phyloP scores from a whole-genome alignment of 1,284 basidiomycete genomes.

The Agroathelia rolfsii region DNA sequence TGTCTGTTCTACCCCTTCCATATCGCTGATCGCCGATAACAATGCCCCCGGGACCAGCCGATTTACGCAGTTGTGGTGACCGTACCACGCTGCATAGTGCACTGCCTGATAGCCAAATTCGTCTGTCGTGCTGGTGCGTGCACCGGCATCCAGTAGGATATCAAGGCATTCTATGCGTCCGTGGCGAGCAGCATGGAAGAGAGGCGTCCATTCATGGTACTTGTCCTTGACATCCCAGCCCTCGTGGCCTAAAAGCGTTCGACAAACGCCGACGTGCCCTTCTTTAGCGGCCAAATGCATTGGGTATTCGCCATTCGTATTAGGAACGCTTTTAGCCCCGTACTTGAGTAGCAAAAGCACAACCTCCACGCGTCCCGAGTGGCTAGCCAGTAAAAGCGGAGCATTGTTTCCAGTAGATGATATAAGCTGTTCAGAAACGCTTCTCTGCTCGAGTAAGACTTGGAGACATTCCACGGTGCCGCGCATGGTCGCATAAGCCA shows the following conservation, averaged over 20 bases:
- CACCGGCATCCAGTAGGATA: slow-evolving; percentile 73
- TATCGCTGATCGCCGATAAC: slow-evolving; percentile 15
- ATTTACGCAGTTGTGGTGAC: slow-evolving; percentile 74
- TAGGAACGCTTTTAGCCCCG: slow-evolving; percentile 73
- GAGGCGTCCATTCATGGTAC: slow-evolving; percentile 96
- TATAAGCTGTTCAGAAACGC: slow-evolving; percentile 48
- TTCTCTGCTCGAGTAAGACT: slow-evolving; percentile 63
- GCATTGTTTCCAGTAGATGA: slow-evolving; percentile 63
- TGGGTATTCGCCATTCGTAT: slow-evolving; percentile 92
- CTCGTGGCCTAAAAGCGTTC: slow-evolving; percentile 63
- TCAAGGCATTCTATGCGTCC: slow-evolving; percentile 74
- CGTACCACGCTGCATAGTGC: slow-evolving; percentile 98
- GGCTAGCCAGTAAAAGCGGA: slow-evolving; percentile 86
- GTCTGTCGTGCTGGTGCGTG: slow-evolving; percentile 67
- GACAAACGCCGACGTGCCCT: slow-evolving; percentile 81
- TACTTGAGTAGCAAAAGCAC: slow-evolving; percentile 70
- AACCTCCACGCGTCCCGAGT: slow-evolving; percentile 82
- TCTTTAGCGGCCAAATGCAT: slow-evolving; percentile 97
- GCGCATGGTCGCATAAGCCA: slow-evolving; percentile 86
- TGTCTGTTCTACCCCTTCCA: slow-evolving; percentile 19
- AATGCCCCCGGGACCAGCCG: slow-evolving; percentile 51
- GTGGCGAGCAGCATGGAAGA: slow-evolving; percentile 91
- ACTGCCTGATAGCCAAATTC: slow-evolving; percentile 82
- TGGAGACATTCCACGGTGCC: slow-evolving; percentile 79
- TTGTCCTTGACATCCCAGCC: slow-evolving; percentile 92